phyloP scores from a whole-genome alignment of 2,329 filamentous ascomycete species.

The Xylariaceae sp. region DNA sequence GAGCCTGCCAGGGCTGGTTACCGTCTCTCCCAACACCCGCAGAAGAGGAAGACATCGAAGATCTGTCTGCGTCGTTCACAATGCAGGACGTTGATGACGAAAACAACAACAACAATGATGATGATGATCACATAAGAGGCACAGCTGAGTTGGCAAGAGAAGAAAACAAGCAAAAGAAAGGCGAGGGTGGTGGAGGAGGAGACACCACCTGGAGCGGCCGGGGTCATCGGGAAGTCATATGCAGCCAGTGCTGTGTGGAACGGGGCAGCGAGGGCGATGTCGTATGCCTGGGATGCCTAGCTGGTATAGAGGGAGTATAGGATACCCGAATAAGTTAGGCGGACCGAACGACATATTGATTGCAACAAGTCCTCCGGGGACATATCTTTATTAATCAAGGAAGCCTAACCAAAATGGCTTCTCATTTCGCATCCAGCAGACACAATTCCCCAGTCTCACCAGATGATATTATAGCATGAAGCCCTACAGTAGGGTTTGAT shows the following conservation, averaged over 20 bases:
- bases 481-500: too few species aligned
- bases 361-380: too few species aligned
- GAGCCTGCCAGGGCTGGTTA: slow-evolving; percentile 55
- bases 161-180: slow-evolving; percentile 16
- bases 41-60: slow-evolving; percentile 21
- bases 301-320: slow-evolving; percentile 39
- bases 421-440: too few species aligned
- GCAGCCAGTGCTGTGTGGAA: slow-evolving; percentile 67
- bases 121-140: too few species aligned
- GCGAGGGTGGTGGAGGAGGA: slow-evolving; percentile 35
- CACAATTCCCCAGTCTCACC: too few species aligned
- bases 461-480: too few species aligned
- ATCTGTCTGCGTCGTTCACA: slow-evolving; percentile 42
- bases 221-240: slow-evolving; percentile 53
- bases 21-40: slow-evolving; percentile 6
- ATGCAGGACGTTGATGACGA: slow-evolving; percentile 48
- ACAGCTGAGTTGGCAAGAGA: slow-evolving; percentile 1
- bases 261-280: slow-evolving; percentile 60
- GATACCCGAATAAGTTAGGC: slow-evolving; percentile 5
- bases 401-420: too few species aligned
- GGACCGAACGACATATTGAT: too few species aligned
- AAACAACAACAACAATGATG: slow-evolving; percentile 7
- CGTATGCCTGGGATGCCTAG: slow-evolving; percentile 61
- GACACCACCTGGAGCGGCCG: slow-evolving; percentile 29
- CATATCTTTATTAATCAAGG: too few species aligned